Evolutionary conservation across 805 yeast species (phyloP).

Genomic region (Teunomyces cretensis): DNA sequence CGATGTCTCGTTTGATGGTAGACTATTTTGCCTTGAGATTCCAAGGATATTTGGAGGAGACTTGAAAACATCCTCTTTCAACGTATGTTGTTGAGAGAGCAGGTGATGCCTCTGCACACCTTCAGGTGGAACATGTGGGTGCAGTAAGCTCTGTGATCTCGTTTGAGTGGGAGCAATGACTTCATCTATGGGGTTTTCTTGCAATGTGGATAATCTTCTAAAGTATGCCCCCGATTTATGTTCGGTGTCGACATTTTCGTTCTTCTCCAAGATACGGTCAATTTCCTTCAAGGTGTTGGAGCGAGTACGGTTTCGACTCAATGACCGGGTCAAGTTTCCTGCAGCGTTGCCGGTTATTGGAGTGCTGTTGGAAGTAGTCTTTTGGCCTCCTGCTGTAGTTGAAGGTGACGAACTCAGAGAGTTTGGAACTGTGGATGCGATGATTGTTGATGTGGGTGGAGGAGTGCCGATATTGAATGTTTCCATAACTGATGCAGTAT

Average conservation of each 20-base stretch:
- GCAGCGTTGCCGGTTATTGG: slow-evolving; percentile 8
- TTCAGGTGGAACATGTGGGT: background rate
- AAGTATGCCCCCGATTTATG: slow-evolving; percentile 62
- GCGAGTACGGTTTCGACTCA: slow-evolving; percentile 25
- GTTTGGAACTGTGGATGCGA: background rate
- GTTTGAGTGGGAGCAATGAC: background rate
- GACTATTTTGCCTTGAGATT: slow-evolving; percentile 6
- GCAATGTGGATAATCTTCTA: slow-evolving; percentile 62
- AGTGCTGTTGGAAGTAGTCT: slow-evolving; percentile 1
- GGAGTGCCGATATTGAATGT: background rate
- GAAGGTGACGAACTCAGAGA: slow-evolving; percentile 4
- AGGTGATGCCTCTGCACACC: slow-evolving; percentile 6
- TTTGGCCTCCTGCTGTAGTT: background rate
- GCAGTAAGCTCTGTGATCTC: background rate
- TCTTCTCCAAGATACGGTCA: slow-evolving; percentile 35
- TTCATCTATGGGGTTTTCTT: slow-evolving; percentile 46
- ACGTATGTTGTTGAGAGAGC: slow-evolving; percentile 3
- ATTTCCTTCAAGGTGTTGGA: slow-evolving; percentile 38
- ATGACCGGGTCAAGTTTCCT: slow-evolving; percentile 11
- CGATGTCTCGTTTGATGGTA: slow-evolving; percentile 9
- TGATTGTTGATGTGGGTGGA: slow-evolving; percentile 2
- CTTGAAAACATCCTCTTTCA: background rate
- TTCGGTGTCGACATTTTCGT: slow-evolving; percentile 41
- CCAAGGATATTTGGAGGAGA: slow-evolving; percentile 1
- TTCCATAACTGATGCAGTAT: slow-evolving; percentile 5